Percentiles rank a stretch among this genome's conserved stretches.
Conservation (phyloP, 2,329 filamentous ascomycete genomes). For the Orbilia ellipsospora region DNA sequence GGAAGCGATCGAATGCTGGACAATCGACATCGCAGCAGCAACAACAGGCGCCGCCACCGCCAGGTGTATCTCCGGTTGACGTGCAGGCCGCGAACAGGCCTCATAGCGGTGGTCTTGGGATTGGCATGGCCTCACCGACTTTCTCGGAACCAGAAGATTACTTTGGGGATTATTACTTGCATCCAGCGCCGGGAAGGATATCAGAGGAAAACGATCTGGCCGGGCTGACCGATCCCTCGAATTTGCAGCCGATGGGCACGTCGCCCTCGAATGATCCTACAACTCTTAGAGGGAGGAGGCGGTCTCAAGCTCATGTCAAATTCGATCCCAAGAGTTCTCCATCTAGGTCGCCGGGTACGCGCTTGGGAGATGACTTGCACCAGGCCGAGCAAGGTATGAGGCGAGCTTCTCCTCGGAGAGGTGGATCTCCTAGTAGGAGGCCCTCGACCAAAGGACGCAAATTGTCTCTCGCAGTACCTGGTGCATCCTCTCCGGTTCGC, state of each 20-base stretch:
- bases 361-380: slow-evolving; percentile 58
- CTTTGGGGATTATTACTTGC: slow-evolving; percentile 45
- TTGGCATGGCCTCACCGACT: slow-evolving; percentile 38
- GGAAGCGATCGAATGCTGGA: slow-evolving; percentile 52
- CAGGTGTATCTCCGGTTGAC: slow-evolving; percentile 22
- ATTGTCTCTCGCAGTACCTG: slow-evolving; percentile 55
- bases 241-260: slow-evolving; percentile 58
- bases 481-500: slow-evolving; percentile 64
- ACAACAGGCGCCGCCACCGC: background rate
- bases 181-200: slow-evolving; percentile 25
- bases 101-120: slow-evolving; percentile 20
- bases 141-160: slow-evolving; percentile 53
- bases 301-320: slow-evolving; percentile 54
- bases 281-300: slow-evolving; percentile 55
- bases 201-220: slow-evolving; percentile 56
- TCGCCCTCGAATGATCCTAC: slow-evolving; percentile 21
- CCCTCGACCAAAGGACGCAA: slow-evolving; percentile 46
- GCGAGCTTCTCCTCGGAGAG: slow-evolving; percentile 31
- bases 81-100: slow-evolving; percentile 21
- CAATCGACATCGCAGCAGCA: slow-evolving; percentile 36
- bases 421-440: slow-evolving; percentile 41
- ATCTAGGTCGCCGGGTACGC: slow-evolving; percentile 56
- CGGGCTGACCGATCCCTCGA: slow-evolving; percentile 57
- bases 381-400: slow-evolving; percentile 58
- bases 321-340: slow-evolving; percentile 55